Percentiles rank a stretch among this genome's conserved stretches.
phyloP scores from a whole-genome alignment of 257 asterid genomes.

The Lavandula angustifolia region DNA sequence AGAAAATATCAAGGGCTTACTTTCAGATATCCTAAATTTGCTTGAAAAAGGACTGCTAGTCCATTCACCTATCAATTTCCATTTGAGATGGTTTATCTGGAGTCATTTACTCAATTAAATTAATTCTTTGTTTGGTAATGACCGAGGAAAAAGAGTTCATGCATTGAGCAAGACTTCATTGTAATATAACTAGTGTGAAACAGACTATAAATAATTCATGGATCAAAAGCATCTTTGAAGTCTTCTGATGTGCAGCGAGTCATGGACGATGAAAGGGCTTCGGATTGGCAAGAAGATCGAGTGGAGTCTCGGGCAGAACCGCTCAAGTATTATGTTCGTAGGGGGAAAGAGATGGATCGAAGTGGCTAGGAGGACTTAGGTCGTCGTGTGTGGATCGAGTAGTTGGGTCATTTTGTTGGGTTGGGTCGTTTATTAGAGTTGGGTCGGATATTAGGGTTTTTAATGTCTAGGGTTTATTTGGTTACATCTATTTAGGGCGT shows the following conservation, averaged over 20 bases:
- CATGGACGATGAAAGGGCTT: no score
- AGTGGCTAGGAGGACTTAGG: no score
- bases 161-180: constrained; percentile 16
- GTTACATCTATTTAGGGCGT: no score
- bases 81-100: background rate
- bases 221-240: constrained; percentile 9
- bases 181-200: constrained; percentile 11
- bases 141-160: background rate
- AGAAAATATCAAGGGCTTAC: background rate
- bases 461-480: no score
- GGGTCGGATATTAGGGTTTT: no score
- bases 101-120: background rate
- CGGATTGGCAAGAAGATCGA: no score
- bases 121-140: constrained; percentile 1
- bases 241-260: background rate
- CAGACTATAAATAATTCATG: background rate
- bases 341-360: no score
- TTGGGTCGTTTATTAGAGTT: no score
- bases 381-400: no score
- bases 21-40: background rate
- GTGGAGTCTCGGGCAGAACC: no score
- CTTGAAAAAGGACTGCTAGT: background rate
- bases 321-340: no score
- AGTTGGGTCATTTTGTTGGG: no score
- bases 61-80: background rate